Evolutionary conservation across 805 yeast genomes (phyloP).

Genomic region (Starmerella gropengiesseri): DNA sequence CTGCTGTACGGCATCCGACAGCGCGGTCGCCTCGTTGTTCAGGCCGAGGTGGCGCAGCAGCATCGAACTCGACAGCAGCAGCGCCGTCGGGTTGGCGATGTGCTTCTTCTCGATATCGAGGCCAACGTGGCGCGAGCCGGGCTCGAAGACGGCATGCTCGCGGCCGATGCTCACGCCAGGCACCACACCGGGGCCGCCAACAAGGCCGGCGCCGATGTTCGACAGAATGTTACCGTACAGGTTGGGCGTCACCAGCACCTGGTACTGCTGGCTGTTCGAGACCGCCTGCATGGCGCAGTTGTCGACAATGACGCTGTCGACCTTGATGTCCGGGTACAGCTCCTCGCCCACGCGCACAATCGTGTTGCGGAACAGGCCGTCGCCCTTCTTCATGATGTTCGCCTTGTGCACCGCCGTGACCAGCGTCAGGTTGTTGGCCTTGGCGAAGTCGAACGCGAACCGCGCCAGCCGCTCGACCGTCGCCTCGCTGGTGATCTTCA

Average conservation of each 20-base stretch:
- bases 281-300: conserved; percentile 99
- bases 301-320: conserved; percentile 91
- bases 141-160: conserved; percentile 95
- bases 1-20: conserved; percentile 77
- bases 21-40: conserved; percentile 71
- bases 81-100: conserved; percentile 96
- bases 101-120: conserved; percentile 88
- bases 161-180: conserved; percentile 98
- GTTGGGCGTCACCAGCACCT: conserved; percentile 95
- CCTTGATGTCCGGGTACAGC: conserved; percentile 63
- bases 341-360: conserved; percentile 75
- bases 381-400: conserved; percentile 97
- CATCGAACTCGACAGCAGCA: conserved; percentile 84
- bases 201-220: conserved; percentile 93
- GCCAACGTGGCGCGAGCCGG: conserved; percentile 99
- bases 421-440: conserved; percentile 77
- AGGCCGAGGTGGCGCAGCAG: conserved; percentile 92
- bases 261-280: conserved; percentile 95
- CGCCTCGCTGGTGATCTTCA: conserved; percentile 85
- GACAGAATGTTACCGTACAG: conserved; percentile 95
- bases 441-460: conserved; percentile 93
- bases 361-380: conserved; percentile 92
- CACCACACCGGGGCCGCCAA: conserved; percentile 97
- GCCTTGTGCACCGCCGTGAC: conserved; percentile 99
- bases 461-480: conserved; percentile 96